Base-by-base conservation (phyloP, 257 asterid species). In the Verbena officinalis region DNA sequence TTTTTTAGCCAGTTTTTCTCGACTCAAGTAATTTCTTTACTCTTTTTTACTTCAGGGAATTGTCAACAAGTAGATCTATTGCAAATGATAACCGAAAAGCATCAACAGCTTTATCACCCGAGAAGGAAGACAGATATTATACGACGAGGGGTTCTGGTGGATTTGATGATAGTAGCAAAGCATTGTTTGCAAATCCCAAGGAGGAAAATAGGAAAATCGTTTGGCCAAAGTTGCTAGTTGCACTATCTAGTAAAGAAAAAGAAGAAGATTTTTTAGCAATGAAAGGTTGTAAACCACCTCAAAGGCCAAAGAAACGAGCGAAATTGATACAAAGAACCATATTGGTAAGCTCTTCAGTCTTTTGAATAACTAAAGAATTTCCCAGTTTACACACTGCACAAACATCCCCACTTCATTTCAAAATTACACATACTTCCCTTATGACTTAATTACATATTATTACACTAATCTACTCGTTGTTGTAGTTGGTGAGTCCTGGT, bases 211-310 rank as follows among this genome's bases (percentile, higher is more conserved):
- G 69, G 67, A 78, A 81, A 76, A 17, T 59, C 54, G 86, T 80
- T 52, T 89, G 95, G 95, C 95, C 96, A 4, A 89, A 82, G 77
- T 67, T 89, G 78, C 80, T 71, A 27, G 64, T 86, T 45, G 39
- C 93, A 0, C 77, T 89, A 4, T 82, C 96, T 4, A 89, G 86
- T 62, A 86, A 86, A 74, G 96, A 89, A 55, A 89, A 89, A 20
- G 95, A 89, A 67, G 93, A 89, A 58, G 96, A 89, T 67, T 89
- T 86, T 63, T 73, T 86, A 78, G 82, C 86, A 22, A 84, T 89
- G 95, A 89, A 89, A 75, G 96, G 96, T 42, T 84, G 90, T 7
- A 89, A 86, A 68, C 96, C 87, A 9, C 93, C 96, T 53, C 95
- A 89, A 39, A 84, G 96, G 79, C 95, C 95, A 49, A 89, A 89